phyloP scores from a whole-genome alignment of 2,329 filamentous ascomycete species.

The Fusarium odoratissimum region DNA sequence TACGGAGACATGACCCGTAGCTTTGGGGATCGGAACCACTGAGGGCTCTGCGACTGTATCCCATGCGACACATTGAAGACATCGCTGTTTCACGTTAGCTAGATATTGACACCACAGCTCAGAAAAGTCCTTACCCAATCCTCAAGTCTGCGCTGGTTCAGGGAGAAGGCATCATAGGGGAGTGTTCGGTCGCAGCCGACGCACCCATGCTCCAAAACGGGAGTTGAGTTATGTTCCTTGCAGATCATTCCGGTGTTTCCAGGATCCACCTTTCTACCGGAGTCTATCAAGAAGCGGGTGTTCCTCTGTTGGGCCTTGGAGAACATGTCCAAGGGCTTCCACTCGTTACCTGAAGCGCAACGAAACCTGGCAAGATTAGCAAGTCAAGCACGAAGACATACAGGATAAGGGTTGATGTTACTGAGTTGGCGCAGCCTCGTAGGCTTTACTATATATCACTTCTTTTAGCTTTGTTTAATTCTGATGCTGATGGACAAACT shows the following conservation, averaged over 20 bases:
- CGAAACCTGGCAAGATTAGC: conserved; percentile 44
- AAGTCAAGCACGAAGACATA: neutral
- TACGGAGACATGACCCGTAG: conserved; percentile 49
- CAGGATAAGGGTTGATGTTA: neutral
- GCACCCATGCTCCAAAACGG: conserved; percentile 46
- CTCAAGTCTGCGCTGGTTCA: conserved; percentile 42
- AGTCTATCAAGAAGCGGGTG: conserved; percentile 27
- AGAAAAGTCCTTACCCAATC: conserved; percentile 45
- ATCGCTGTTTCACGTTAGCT: conserved; percentile 45
- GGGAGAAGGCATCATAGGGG: conserved; percentile 46
- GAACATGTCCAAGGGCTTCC: conserved; percentile 48
- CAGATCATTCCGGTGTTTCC: conserved; percentile 52
- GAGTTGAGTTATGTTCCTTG: conserved; percentile 46
- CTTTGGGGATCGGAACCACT: conserved; percentile 46
- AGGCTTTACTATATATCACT: conserved; percentile 2
- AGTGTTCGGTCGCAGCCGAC: conserved; percentile 47
- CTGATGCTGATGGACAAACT: conserved; percentile 1
- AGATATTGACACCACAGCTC: neutral
- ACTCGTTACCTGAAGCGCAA: conserved; percentile 53
- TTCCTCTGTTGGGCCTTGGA: conserved; percentile 47
- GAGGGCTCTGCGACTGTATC: conserved; percentile 49
- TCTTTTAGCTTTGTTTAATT: neutral
- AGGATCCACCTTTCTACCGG: neutral
- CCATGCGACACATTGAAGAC: conserved; percentile 52
- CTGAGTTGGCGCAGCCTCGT: neutral